Conservation (phyloP, 257 asterid genomes). For the Fraxinus pennsylvanica region DNA sequence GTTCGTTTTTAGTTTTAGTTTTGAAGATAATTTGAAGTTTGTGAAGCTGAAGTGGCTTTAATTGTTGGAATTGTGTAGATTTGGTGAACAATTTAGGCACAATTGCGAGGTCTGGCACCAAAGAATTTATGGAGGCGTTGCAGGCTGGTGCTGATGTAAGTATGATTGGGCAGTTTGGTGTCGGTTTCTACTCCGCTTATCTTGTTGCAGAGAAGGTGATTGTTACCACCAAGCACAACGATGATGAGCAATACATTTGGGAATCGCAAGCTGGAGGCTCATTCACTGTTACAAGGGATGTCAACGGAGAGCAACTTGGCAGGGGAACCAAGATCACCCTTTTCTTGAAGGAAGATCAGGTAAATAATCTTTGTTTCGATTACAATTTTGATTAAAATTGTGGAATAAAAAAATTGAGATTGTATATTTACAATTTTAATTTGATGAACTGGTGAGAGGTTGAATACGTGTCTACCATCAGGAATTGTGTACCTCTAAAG, state of each 20-base stretch:
- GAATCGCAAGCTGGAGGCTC: conserved; percentile 89
- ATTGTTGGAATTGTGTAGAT: conserved; percentile 35
- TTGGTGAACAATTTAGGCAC: conserved; percentile 84
- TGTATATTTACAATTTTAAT: no score
- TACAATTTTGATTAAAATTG: no score
- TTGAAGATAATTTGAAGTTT: background rate
- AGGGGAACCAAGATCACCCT: conserved; percentile 82
- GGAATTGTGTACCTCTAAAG: no score
- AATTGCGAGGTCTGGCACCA: conserved; percentile 79
- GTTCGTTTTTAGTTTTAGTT: background rate
- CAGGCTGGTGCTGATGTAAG: conserved; percentile 95
- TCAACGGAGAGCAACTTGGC: conserved; percentile 66
- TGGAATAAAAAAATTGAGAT: no score
- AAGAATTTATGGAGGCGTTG: conserved; percentile 81
- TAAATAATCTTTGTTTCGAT: conserved; percentile 5
- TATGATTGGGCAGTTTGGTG: conserved; percentile 88
- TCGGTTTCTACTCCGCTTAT: conserved; percentile 81
- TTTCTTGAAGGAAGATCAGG: conserved; percentile 85
- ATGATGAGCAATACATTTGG: conserved; percentile 78
- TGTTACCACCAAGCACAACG: conserved; percentile 75
- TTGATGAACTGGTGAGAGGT: no score
- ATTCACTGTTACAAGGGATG: conserved; percentile 70
- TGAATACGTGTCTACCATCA: no score
- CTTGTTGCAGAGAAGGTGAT: conserved; percentile 77
- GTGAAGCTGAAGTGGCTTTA: background rate